phyloP scores from a whole-genome alignment of 805 yeast species.

The Candida multigemmis region DNA sequence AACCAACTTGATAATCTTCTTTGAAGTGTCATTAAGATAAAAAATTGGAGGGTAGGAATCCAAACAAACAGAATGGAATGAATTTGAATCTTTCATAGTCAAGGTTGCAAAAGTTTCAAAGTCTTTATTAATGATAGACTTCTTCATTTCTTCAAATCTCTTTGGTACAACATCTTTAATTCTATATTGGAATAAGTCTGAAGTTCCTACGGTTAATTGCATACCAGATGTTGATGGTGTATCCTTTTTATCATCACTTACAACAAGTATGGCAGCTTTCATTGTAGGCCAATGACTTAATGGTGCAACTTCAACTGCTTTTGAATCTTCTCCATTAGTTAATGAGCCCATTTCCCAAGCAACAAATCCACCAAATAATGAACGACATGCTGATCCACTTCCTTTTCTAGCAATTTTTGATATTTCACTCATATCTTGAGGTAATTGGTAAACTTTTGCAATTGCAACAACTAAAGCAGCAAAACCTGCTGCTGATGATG shows the following conservation, averaged over 20 bases:
- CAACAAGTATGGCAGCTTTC: conserved; percentile 89
- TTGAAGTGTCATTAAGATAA: conserved; percentile 86
- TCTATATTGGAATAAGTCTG: conserved; percentile 78
- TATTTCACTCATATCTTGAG: conserved; percentile 77
- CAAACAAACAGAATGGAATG: conserved; percentile 96
- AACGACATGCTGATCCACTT: conserved; percentile 97
- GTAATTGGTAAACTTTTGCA: conserved; percentile 74
- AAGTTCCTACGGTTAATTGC: conserved; percentile 90
- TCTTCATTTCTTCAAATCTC: conserved; percentile 76
- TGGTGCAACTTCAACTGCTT: conserved; percentile 89
- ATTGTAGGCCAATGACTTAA: conserved; percentile 82
- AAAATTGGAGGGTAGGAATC: conserved; percentile 95
- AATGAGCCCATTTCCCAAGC: conserved; percentile 96
- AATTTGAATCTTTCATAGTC: conserved; percentile 94
- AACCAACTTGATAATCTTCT: conserved; percentile 66
- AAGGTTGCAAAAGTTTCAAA: conserved; percentile 77
- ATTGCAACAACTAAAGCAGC: conserved; percentile 92
- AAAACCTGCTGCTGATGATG: conserved; percentile 97
- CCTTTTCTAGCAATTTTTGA: conserved; percentile 96
- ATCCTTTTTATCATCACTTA: conserved; percentile 88
- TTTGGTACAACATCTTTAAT: conserved; percentile 76
- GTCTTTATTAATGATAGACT: conserved; percentile 64
- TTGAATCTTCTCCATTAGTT: conserved; percentile 81
- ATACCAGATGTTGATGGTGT: conserved; percentile 93
- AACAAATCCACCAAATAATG: conserved; percentile 93